Evolutionary conservation across 805 yeast species (phyloP), one percentile per base, ranked within the genome.

Genomic region (Ogataea wickerhamii): DNA sequence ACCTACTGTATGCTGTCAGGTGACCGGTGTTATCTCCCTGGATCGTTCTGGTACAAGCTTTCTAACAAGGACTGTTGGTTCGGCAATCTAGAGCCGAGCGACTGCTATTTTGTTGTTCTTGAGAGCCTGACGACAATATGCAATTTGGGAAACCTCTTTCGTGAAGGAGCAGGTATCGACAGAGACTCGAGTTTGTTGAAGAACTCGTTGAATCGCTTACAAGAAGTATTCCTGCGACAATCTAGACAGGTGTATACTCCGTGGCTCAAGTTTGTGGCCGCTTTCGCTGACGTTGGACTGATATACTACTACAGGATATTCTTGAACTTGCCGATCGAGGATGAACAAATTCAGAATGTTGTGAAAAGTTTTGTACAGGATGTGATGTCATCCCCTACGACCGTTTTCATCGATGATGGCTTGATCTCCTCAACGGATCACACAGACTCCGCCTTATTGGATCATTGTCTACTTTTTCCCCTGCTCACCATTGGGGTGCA

Each of bases 41-140:
- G 37, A 7, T 13, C 26, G 2, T 47, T 37, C 24, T 57, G 62
- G 62, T 36, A 38, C 12, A 24, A 22, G 4, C 49, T 57, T 32
- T 48, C 43, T 2, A 38, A 40, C 6, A 41, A 44, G 31, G 57
- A 55, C 24, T 52, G 54, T 18, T 57, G 62, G 62, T 57, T 55
- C 43, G 62, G 62, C 4, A 49, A 24, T n/a, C 24, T 56, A 25
- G 20, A 12, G n/a, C 31, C 23, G 7, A 42, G 25, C 36, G 60
- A 56, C 48, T 58, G 56, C 43, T 67, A 35, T 55, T 57, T 53
- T 51, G 53, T 3, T 49, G 63, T 44, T 49, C 59, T 37, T 49
- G 63, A 38, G 48, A 51, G 26, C 5, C 34, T 53, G 18, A 41
- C 55, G 10, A 18, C 16, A 3, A 19, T 55, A n/a, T 30, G 40